Evolutionary conservation across 1,139 yeast species (phyloP), one percentile per base, ranked within the genome.

Genomic region (Debaryomyces subglobosus): DNA sequence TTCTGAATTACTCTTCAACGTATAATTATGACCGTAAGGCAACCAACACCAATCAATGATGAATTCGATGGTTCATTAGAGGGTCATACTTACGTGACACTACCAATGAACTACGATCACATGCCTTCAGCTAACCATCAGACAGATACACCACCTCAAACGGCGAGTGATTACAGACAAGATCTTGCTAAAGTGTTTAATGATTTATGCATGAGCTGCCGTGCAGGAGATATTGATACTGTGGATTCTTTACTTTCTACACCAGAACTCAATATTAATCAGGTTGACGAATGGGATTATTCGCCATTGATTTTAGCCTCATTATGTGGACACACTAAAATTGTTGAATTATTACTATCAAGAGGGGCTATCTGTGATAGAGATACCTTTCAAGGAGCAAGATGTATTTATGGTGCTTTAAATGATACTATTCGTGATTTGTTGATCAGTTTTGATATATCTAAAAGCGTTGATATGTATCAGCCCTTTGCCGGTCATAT

Each of bases 361-460:
- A 74, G 84, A 45, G 96, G 96, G 6, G 91, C 95, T 0, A 75
- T 83, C 2, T 86, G 92, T 63, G 92, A 86, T 62, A 74, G 91
- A 59, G 94, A 87, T 59, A 84, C 91, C 18, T 84, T 83, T 60
- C 89, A 87, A 63, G 95, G 96, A 2, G 90, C 86, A 9, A 74
- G 95, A 40, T 87, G 94, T 55, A 75, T 87, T 1, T 86, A 88
- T 60, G 95, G 92, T 2, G 95, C 95, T 0, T 65, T 88, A 49
- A 88, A 79, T 23, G 90, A 86, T 58, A 66, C 71, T 10, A 88
- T 88, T 23, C 65, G 91, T 43, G 77, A 80, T 46, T 62, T 85
- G 24, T 65, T 88, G 49, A 62, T 84, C 16, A 74, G 82, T 49
- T 84, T 78, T 59, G 91, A 86, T 60, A 78, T 87, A 43, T 79